Percentiles rank a stretch among this genome's conserved stretches.
phyloP scores from a whole-genome alignment of 768 basidiomycete species.

The Leccinum rimulosum region DNA sequence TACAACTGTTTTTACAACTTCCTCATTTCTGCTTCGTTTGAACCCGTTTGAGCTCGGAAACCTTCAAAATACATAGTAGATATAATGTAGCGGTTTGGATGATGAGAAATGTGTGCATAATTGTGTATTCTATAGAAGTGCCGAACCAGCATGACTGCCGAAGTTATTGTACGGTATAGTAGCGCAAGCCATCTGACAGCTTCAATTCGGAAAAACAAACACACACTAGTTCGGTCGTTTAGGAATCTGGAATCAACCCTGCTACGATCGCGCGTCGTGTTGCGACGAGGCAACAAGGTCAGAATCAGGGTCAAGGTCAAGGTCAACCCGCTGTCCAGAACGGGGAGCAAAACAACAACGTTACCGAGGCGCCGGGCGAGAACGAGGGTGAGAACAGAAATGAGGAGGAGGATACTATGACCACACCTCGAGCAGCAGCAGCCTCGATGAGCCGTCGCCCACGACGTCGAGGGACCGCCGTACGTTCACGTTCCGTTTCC shows the following conservation, averaged over 20 bases:
- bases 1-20: too few species aligned
- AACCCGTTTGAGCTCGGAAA: too few species aligned
- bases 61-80: too few species aligned
- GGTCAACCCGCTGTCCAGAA: constrained; percentile 31
- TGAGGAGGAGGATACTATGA: not conserved
- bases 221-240: not conserved
- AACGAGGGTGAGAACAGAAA: constrained; percentile 7
- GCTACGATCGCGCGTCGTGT: constrained; percentile 39
- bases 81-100: too few species aligned
- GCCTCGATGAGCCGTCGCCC: constrained; percentile 16
- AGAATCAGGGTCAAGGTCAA: constrained; percentile 32
- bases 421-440: not conserved
- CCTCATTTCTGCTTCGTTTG: too few species aligned
- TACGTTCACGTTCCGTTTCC: constrained; percentile 3
- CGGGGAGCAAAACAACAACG: constrained; percentile 8
- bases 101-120: too few species aligned
- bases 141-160: too few species aligned
- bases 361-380: constrained; percentile 16
- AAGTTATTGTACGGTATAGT: too few species aligned
- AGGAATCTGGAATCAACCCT: constrained; percentile 55
- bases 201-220: constrained; percentile 1
- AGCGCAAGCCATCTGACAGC: too few species aligned
- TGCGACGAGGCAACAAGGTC: constrained; percentile 30
- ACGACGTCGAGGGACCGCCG: constrained; percentile 11
- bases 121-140: too few species aligned